Base-by-base conservation (phyloP, 768 basidiomycete genomes). In the Russula sp. region DNA sequence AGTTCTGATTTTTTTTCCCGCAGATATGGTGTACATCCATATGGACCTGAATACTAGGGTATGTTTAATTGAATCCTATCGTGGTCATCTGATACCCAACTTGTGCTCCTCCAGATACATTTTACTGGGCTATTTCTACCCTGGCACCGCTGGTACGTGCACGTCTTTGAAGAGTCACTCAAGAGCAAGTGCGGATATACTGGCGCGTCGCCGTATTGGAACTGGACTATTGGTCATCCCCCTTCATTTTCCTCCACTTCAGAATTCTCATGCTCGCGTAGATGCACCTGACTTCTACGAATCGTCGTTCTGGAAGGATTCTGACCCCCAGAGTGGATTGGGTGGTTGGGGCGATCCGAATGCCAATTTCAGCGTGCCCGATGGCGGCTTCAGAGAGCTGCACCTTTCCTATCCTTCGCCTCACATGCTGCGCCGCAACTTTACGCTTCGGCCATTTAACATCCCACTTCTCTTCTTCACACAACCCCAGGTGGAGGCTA, bases 351-450 rank as follows among this genome's bases (percentile, higher is more conserved):
- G 71, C 14, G 61, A 66, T 45, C 67, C 66, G 10, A 47, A 59
- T 5, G 50, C 61, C 11, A 68, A 72, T 53, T 58, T 63, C 58
- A 57, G 54, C 34, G 69, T 72, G 3, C 59, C 65, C 8, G 65
- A 69, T 49, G 75, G 74, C 42, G 74, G 64, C 5, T 72, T 74
- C 63, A 66, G 66, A 14, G 53, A 59, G 35, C 60, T 72, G 56
- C 54, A 60, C 13, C 61, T 72, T 13, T 64, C 73, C 11, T 76
- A 76, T 48, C 75, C 75, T 14, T 64, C 64, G 20, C 70, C 71
- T 36, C 74, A 76, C 64, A 66, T 51, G 29, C 25, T 75, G 34
- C 71, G 75, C 20, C 69, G 75, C 9, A 72, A 71, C 52, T 76
- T 69, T 67, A 72, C 71, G 1, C 69, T 72, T 9, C 69, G 69